phyloP scores from a whole-genome alignment of 208 protist genomes.

The Leishmania mexicana region DNA sequence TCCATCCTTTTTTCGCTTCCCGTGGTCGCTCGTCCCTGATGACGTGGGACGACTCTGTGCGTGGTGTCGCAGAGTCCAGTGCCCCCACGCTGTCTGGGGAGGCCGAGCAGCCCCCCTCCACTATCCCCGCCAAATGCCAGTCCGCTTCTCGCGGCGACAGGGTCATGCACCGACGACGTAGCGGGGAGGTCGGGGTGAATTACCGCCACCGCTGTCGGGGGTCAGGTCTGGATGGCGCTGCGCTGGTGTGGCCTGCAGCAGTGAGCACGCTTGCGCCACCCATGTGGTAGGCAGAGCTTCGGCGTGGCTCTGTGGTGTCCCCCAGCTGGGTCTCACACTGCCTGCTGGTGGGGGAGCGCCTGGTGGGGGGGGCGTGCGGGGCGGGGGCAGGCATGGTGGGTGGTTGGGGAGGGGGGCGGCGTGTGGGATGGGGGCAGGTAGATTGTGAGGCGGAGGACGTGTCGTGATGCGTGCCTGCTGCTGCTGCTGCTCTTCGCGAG shows the following conservation, averaged over 20 bases:
- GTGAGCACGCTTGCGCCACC: background rate
- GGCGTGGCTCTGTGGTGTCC: background rate
- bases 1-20: background rate
- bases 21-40: background rate
- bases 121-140: background rate
- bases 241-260: background rate
- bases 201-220: background rate
- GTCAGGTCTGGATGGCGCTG: background rate
- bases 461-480: background rate
- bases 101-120: background rate
- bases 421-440: background rate
- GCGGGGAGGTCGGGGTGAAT: background rate
- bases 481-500: background rate
- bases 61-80: background rate
- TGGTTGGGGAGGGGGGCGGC: background rate
- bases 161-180: background rate
- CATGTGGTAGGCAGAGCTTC: background rate
- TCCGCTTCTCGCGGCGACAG: background rate
- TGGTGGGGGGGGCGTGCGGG: background rate
- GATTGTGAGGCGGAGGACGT: background rate
- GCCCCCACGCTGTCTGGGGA: background rate
- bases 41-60: background rate
- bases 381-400: background rate
- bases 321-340: background rate
- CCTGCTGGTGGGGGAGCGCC: background rate